Evolutionary conservation across 1,139 yeast species (phyloP).

Genomic region (Suhomyces choctaworum): DNA sequence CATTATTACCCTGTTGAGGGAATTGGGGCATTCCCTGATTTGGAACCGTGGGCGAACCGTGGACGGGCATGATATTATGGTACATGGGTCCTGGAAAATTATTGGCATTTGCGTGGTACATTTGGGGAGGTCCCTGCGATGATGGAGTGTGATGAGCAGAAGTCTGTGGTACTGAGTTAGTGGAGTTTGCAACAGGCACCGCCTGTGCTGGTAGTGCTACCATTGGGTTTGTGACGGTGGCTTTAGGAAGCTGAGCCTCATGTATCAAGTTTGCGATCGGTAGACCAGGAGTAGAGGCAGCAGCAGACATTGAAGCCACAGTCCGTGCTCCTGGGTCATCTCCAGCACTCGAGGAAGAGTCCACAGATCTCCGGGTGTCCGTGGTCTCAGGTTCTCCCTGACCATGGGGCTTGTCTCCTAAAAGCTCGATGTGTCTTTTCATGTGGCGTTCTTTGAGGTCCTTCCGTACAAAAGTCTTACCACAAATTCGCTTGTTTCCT

Average conservation of each 20-base stretch:
- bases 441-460: constrained; percentile 44
- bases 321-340: constrained; percentile 5
- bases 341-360: constrained; percentile 1
- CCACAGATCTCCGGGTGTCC: not conserved
- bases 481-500: constrained; percentile 29
- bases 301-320: too few relatives aligned
- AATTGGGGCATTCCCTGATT: not conserved
- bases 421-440: constrained; percentile 30
- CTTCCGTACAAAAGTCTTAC: constrained; percentile 41
- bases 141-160: not conserved
- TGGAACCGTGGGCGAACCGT: not conserved
- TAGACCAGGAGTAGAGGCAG: constrained; percentile 2
- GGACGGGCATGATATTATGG: not conserved
- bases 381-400: not conserved
- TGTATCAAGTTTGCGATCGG: constrained; percentile 9
- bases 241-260: constrained; percentile 2
- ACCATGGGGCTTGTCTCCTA: constrained; percentile 4
- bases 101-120: not conserved
- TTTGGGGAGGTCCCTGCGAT: not conserved
- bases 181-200: not conserved
- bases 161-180: not conserved
- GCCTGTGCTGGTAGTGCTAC: not conserved
- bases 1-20: not conserved
- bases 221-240: not conserved
- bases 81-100: not conserved